A percentile compares a stretch with the other conserved stretches of the same genome.
Conservation (phyloP, 1,284 basidiomycete species). For the Leccinum cinnamomeum region DNA sequence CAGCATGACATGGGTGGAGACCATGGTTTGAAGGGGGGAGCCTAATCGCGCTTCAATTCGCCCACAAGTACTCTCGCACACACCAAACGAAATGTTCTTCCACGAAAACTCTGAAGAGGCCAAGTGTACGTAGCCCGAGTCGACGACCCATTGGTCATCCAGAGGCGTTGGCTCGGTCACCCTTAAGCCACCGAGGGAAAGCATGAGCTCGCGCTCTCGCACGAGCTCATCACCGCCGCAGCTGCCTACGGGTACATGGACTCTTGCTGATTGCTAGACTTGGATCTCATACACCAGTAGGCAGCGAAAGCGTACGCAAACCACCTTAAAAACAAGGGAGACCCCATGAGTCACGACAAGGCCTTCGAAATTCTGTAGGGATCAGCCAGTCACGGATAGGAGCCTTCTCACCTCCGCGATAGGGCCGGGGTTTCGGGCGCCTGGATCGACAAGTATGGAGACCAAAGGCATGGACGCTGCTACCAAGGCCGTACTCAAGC, state of each 20-base stretch:
- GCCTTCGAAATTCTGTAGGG: conserved; percentile 30
- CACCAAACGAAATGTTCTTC: too few species aligned
- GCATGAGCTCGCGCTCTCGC: too few species aligned
- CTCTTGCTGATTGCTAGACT: neutral
- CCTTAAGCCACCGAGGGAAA: too few species aligned
- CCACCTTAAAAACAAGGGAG: conserved; percentile 19
- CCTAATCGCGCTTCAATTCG: too few species aligned
- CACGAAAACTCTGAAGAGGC: too few species aligned
- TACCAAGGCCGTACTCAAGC: conserved; percentile 20
- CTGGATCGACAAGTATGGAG: conserved; percentile 28
- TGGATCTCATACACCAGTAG: conserved; percentile 10
- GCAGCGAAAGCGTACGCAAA: conserved; percentile 33
- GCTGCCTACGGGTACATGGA: conserved; percentile 26
- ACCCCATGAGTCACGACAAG: conserved; percentile 26
- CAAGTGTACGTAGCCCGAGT: too few species aligned
- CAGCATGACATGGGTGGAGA: too few species aligned
- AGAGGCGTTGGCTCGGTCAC: too few species aligned
- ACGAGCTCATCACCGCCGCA: conserved; percentile 2
- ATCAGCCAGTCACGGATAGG: neutral
- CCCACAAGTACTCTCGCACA: too few species aligned
- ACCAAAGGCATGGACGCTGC: conserved; percentile 26
- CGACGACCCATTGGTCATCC: too few species aligned
- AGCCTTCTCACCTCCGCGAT: neutral
- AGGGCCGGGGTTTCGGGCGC: conserved; percentile 31
- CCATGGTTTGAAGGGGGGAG: too few species aligned